Evolutionary conservation across 768 basidiomycete species (phyloP), one percentile per base, ranked within the genome.

Genomic region (Hericium erinaceus): DNA sequence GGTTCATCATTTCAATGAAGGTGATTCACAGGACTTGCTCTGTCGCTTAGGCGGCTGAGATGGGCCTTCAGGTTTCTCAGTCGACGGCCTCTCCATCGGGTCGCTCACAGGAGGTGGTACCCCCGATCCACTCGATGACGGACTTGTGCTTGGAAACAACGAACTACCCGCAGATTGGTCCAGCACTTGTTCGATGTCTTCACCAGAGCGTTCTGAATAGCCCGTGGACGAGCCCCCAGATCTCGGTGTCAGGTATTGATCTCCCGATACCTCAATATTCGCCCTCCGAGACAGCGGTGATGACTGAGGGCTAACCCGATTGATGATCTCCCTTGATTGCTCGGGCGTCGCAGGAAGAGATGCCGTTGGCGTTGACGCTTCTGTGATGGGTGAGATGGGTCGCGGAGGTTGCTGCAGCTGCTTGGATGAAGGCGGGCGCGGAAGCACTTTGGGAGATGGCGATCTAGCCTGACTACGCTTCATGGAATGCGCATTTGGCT

Each of bases 341-440:
- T 63, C 62, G 5, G 62, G 57, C 16, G 57, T 58, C 41, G 38
- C 50, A 18, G 55, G 22, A n/a, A 49, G 46, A 20, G 57, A 53
- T 16, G 39, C 39, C 13, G 33, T n/a, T 2, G 52, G 51, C 13
- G 52, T 58, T 9, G 40, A 18, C 39, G 46, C 13, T 39, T 61
- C 61, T 7, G 51, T 12, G 20, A 57, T 41, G 28, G 49, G 52
- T 5, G 52, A 61, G 22, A 50, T 46, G 44, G 37, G 59, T 13
- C 53, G 40, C 16, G 39, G 38, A 5, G 39, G 2, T 40, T 48
- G 52, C 40, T 28, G 9, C 15, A 33, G 7, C 33, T 33, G 33
- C 33, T 10, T 9, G 16, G 20, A 10, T 16, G 39, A 38, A 39
- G 54, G 18, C 33, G 39, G 20, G 24, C 33, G 33, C 7, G 33